These are phyloP conservation scores for Aspergillus avenaceus DNA, from an alignment of 495 filamentous ascomycete genomes.

Conservation along the genomic window DNA sequence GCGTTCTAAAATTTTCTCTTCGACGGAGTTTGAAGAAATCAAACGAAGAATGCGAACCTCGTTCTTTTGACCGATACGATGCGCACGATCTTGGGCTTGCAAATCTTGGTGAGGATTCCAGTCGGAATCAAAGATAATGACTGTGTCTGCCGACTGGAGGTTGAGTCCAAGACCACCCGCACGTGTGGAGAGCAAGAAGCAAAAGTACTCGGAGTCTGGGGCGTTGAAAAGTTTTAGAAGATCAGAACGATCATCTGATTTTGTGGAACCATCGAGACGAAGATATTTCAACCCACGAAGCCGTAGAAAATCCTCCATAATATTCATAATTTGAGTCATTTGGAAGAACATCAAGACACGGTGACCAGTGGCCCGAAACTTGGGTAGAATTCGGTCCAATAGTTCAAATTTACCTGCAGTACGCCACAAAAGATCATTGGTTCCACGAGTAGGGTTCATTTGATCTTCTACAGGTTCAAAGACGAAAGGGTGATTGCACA, in stretches of 20 bases:
- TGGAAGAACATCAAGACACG: conserved; percentile 99
- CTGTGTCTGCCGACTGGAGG: conserved; percentile 93
- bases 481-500: conserved; percentile 98
- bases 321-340: conserved; percentile 99
- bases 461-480: conserved; percentile 97
- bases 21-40: conserved; percentile 94
- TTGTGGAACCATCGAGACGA: conserved; percentile 92
- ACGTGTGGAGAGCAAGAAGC: conserved; percentile 97
- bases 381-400: conserved; percentile 85
- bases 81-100: conserved; percentile 97
- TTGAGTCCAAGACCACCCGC: conserved; percentile 97
- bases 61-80: conserved; percentile 99
- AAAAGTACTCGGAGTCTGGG: conserved; percentile 86
- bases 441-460: conserved; percentile 83
- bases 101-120: conserved; percentile 99
- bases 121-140: conserved; percentile 99
- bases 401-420: conserved; percentile 97
- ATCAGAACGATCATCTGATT: conserved; percentile 93
- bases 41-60: conserved; percentile 94
- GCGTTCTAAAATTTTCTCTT: conserved; percentile 97
- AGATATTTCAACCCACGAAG: conserved; percentile 77
- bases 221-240: conserved; percentile 86
- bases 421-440: conserved; percentile 92
- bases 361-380: conserved; percentile 85
- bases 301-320: conserved; percentile 98